phyloP scores from a whole-genome alignment of 2,329 filamentous ascomycete genomes.

The Fusarium xyrophilum region DNA sequence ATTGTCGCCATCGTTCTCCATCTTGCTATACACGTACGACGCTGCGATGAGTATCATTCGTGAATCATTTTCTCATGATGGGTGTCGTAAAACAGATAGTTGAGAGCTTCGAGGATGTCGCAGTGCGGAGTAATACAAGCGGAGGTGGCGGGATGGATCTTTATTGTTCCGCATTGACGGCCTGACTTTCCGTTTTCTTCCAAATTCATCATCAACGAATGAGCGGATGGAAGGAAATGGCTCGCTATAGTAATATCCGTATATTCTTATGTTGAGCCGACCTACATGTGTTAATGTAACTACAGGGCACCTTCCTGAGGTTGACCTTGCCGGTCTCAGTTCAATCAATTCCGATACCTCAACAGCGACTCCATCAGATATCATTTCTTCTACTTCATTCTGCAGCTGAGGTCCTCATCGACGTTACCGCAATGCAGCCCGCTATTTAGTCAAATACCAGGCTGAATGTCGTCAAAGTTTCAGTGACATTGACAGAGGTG shows the following conservation, averaged over 20 bases:
- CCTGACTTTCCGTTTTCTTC: neutral
- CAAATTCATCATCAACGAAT: neutral
- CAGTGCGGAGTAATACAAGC: neutral
- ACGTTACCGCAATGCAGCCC: neutral
- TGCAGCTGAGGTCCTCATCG: neutral
- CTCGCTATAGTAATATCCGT: neutral
- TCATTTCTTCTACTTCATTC: neutral
- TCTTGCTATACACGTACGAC: neutral
- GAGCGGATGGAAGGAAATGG: neutral
- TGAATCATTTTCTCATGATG: neutral
- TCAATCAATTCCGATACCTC: neutral
- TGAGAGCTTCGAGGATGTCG: neutral
- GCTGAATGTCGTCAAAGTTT: neutral
- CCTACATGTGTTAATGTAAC: neutral
- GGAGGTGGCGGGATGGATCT: constrained; percentile 1
- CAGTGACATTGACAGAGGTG: neutral
- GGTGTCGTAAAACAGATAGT: neutral
- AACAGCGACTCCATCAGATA: neutral
- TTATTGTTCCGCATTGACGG: constrained; percentile 1
- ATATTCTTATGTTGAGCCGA: neutral
- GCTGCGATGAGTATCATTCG: neutral
- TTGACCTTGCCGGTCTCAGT: neutral
- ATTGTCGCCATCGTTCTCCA: neutral
- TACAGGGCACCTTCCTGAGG: neutral
- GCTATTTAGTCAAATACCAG: neutral